These are phyloP conservation scores for Infundibulicybe gibba DNA, from an alignment of 768 basidiomycete species.

Conservation along the genomic window DNA sequence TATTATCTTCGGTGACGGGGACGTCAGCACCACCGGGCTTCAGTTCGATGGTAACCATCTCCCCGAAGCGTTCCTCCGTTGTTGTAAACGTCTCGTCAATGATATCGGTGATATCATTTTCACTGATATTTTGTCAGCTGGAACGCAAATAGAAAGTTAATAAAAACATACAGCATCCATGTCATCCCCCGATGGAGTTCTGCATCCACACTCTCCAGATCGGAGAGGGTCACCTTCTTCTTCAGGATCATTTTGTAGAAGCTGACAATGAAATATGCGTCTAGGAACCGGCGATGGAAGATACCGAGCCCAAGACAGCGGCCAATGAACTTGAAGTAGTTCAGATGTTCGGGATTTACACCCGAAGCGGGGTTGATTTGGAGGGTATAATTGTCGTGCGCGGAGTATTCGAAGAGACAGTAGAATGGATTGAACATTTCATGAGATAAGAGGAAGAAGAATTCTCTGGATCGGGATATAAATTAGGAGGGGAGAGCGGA, in stretches of 20 bases:
- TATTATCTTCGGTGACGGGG: conserved; percentile 94
- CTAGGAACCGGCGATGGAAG: conserved; percentile 98
- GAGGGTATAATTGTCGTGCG: conserved; percentile 99
- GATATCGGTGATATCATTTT: conserved; percentile 97
- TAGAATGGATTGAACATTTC: conserved; percentile 99
- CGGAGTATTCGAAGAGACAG: conserved; percentile 99
- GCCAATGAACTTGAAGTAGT: conserved; percentile 99
- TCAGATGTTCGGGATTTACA: conserved; percentile 98
- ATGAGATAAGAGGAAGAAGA: conserved; percentile 99
- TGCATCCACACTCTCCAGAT: conserved; percentile 95
- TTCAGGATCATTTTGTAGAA: conserved; percentile 99
- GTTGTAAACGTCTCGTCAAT: conserved; percentile 98
- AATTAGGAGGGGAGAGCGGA: not conserved
- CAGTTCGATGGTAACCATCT: conserved; percentile 95
- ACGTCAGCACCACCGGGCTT: conserved; percentile 85
- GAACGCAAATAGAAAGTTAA: not conserved
- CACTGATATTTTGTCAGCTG: conserved; percentile 42
- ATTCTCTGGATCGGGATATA: conserved; percentile 62
- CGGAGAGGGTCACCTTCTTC: conserved; percentile 93
- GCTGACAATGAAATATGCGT: conserved; percentile 98
- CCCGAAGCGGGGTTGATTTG: conserved; percentile 99
- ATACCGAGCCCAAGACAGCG: conserved; percentile 93
- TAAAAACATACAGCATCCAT: conserved; percentile 91
- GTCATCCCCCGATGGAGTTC: conserved; percentile 93
- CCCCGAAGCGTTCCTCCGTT: conserved; percentile 96